A percentile compares a stretch with the other conserved stretches of the same genome.
phyloP scores from a whole-genome alignment of 768 basidiomycete genomes.

The Amanita exitialis region DNA sequence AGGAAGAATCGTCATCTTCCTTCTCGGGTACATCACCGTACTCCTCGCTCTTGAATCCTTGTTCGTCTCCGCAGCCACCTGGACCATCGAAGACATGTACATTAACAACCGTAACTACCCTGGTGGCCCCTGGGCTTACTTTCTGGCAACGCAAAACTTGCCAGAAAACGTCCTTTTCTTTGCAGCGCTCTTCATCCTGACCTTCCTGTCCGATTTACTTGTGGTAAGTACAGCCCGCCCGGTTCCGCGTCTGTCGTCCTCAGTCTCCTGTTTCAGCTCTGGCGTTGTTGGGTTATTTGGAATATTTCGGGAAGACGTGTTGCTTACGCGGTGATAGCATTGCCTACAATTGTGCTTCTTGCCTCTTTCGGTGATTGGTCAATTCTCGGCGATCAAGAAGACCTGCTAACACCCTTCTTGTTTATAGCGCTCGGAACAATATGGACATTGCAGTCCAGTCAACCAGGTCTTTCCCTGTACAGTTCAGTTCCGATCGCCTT shows the following conservation, averaged over 20 bases:
- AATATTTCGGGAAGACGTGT: constrained; percentile 17
- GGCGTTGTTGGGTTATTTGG: constrained; percentile 27
- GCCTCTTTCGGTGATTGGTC: constrained; percentile 28
- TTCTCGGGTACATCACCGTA: constrained; percentile 27
- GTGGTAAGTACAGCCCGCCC: constrained; percentile 31
- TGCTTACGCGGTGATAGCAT: constrained; percentile 19
- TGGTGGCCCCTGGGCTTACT: constrained; percentile 34
- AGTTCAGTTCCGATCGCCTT: constrained; percentile 21
- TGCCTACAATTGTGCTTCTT: constrained; percentile 27
- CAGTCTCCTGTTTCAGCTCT: constrained; percentile 20
- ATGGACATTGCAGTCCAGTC: constrained; percentile 32
- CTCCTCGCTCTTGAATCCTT: constrained; percentile 28
- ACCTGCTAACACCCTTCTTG: neutral
- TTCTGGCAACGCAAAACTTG: constrained; percentile 27
- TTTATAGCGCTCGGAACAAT: constrained; percentile 28
- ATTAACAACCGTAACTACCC: constrained; percentile 32
- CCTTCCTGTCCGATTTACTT: constrained; percentile 30
- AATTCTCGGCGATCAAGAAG: neutral
- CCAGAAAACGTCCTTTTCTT: constrained; percentile 29
- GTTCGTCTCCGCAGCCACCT: constrained; percentile 28
- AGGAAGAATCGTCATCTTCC: constrained; percentile 7
- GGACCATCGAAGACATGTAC: constrained; percentile 30
- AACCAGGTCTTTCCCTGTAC: constrained; percentile 30
- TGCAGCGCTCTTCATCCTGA: constrained; percentile 31
- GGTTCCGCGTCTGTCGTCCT: constrained; percentile 25